Conservation (phyloP, 2,329 filamentous ascomycete genomes). For the Paracorniculantispora psalliotae region DNA sequence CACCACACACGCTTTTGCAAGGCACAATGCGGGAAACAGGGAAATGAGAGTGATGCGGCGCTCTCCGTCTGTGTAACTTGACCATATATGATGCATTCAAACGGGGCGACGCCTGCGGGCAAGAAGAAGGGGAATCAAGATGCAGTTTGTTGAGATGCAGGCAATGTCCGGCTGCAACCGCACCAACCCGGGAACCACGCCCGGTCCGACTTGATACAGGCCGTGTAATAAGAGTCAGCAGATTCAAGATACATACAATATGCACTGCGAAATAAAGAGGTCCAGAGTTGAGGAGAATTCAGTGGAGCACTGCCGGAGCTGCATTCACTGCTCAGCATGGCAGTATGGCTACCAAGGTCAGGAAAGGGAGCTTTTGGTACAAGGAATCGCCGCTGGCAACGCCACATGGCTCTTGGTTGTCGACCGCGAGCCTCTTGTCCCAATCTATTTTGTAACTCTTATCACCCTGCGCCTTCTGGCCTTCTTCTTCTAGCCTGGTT, state of each 20-base stretch:
- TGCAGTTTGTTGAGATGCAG: background rate
- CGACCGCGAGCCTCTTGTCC: no score
- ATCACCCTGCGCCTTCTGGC: background rate
- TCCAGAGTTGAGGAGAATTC: background rate
- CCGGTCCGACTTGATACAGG: no score
- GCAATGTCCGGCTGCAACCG: background rate
- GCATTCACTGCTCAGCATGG: background rate
- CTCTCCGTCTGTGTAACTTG: no score
- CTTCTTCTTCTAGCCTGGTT: background rate
- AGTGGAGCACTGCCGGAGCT: background rate
- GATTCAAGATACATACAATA: background rate
- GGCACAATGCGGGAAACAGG: no score
- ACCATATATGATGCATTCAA: no score
- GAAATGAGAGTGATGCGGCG: no score
- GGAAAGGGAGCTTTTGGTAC: no score
- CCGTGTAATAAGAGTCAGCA: background rate
- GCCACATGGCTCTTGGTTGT: background rate
- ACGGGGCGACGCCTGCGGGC: background rate
- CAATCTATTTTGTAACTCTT: background rate
- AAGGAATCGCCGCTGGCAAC: background rate
- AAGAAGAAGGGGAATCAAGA: background rate
- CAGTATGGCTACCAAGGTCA: no score
- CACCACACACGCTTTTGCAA: no score
- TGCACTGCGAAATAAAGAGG: background rate
- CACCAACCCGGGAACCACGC: slow-evolving; percentile 7